A percentile compares a stretch with the other conserved stretches of the same genome.
Conservation (phyloP, 2,329 filamentous ascomycete species). For the Capronia coronata region DNA sequence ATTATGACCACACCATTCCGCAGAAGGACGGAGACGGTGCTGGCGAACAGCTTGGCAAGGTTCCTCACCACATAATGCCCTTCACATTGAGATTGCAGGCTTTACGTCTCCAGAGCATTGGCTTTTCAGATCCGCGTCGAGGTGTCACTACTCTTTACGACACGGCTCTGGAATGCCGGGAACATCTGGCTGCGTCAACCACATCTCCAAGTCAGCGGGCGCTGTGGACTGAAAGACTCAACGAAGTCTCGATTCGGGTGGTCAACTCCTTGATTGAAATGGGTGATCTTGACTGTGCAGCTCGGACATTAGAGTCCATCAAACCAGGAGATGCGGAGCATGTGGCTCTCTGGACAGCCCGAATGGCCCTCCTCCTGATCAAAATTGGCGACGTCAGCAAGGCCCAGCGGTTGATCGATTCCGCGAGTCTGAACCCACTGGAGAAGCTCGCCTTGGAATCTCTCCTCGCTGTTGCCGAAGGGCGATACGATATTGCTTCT, state of each 20-base stretch:
- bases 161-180: conserved; percentile 69
- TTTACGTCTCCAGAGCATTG: conserved; percentile 76
- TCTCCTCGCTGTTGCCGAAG: conserved; percentile 71
- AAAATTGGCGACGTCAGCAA: conserved; percentile 69
- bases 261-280: conserved; percentile 56
- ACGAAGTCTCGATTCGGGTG: conserved; percentile 63
- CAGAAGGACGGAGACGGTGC: conserved; percentile 29
- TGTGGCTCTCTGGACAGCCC: conserved; percentile 28
- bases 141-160: conserved; percentile 90
- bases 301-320: conserved; percentile 62
- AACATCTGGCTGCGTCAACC: conserved; percentile 48
- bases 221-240: conserved; percentile 65
- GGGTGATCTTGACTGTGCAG: conserved; percentile 77
- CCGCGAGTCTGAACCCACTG: conserved; percentile 35
- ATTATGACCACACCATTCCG: conserved; percentile 33
- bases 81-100: conserved; percentile 81
- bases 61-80: conserved; percentile 68
- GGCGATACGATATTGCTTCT: conserved; percentile 59
- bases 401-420: conserved; percentile 52
- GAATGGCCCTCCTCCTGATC: conserved; percentile 63
- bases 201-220: conserved; percentile 50
- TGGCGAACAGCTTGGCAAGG: conserved; percentile 56
- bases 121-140: conserved; percentile 74
- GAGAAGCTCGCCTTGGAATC: conserved; percentile 49
- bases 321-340: conserved; percentile 31